These are phyloP conservation scores for Aspergillus felis DNA, from an alignment of 2,329 filamentous ascomycete genomes.

Conservation along the genomic window DNA sequence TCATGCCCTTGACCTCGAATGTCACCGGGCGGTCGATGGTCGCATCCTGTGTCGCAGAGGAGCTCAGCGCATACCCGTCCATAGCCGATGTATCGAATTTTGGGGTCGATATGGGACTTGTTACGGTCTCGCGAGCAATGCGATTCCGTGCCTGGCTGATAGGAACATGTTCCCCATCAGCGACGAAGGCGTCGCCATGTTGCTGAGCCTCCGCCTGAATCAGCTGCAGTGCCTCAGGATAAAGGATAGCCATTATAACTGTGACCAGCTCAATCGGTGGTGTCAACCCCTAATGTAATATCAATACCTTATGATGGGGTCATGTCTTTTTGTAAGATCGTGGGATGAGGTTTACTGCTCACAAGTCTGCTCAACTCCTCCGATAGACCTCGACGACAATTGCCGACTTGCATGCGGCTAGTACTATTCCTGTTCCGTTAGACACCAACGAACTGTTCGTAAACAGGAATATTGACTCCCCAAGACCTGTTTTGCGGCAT, in stretches of 20 bases:
- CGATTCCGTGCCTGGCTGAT: not conserved
- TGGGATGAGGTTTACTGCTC: not conserved
- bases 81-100: conserved; percentile 27
- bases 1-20: conserved; percentile 14
- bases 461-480: not conserved
- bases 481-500: not conserved
- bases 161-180: not conserved
- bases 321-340: no score
- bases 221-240: not conserved
- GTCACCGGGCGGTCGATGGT: conserved; percentile 13
- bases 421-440: not conserved
- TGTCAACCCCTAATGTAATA: no score
- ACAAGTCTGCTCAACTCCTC: not conserved
- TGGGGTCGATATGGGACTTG: conserved; percentile 15
- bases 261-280: not conserved
- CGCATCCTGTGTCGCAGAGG: conserved; percentile 14
- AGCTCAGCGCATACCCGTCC: conserved; percentile 27
- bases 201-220: not conserved
- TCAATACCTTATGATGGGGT: no score
- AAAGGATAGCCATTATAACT: not conserved
- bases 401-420: not conserved
- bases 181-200: not conserved
- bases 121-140: not conserved
- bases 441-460: not conserved
- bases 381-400: not conserved